Percentiles rank a stretch among this genome's conserved stretches.
These are phyloP conservation scores for Trypanosomatidae sp. DNA, from an alignment of 208 protist genomes.

Conservation along the genomic window DNA sequence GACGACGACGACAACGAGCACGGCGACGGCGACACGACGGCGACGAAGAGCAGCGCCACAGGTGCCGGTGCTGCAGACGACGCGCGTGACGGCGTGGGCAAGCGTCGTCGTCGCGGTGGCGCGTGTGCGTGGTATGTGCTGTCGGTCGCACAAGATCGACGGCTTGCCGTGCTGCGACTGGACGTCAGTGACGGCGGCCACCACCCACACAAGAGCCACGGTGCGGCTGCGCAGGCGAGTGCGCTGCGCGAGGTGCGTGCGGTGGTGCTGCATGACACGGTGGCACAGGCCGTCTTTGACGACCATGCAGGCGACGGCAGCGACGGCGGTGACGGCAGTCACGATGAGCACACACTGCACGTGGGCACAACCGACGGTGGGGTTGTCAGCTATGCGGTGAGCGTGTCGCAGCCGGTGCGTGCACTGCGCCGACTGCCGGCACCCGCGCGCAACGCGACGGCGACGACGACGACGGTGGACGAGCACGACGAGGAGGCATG, in stretches of 20 bases:
- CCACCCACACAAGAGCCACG: too few relatives aligned
- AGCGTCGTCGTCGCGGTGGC: too few relatives aligned
- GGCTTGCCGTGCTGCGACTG: slow-evolving; percentile 29
- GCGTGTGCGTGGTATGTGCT: slow-evolving; percentile 10
- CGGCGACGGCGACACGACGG: too few relatives aligned
- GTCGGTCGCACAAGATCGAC: slow-evolving; percentile 66
- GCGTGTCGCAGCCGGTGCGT: slow-evolving; percentile 22
- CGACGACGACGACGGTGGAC: slow-evolving; percentile 14
- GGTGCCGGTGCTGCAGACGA: too few relatives aligned
- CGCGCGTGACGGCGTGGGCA: too few relatives aligned
- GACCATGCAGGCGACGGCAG: too few relatives aligned
- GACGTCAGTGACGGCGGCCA: slow-evolving; percentile 3
- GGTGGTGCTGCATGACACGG: slow-evolving; percentile 70
- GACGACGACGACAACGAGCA: slow-evolving; percentile 20
- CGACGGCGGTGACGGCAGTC: too few relatives aligned
- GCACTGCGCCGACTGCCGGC: slow-evolving; percentile 22
- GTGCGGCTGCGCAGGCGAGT: too few relatives aligned
- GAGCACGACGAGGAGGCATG: slow-evolving; percentile 29
- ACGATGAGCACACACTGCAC: slow-evolving; percentile 26
- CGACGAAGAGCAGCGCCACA: too few relatives aligned
- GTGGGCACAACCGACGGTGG: slow-evolving; percentile 58
- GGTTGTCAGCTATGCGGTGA: slow-evolving; percentile 52
- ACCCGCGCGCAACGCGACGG: neutral
- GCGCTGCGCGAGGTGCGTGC: slow-evolving; percentile 32
- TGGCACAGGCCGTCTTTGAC: slow-evolving; percentile 53